phyloP scores from a whole-genome alignment of 306 rosid species.

The Gillenia trifoliata region DNA sequence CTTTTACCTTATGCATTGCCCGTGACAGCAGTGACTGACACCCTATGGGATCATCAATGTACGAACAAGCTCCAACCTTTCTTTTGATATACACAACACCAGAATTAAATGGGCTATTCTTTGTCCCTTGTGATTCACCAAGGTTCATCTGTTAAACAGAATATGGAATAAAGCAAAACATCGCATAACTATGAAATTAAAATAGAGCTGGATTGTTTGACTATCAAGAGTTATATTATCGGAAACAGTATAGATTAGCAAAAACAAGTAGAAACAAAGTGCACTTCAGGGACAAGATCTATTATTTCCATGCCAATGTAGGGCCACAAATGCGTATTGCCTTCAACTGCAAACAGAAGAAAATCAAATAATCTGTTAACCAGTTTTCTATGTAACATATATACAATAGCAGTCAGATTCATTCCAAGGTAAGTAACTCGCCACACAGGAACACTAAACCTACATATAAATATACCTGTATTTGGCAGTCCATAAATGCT shows the following conservation, averaged over 20 bases:
- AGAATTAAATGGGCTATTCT: conserved; percentile 71
- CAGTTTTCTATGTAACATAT: conserved; percentile 10
- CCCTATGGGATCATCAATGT: conserved; percentile 95
- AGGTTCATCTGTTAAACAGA: conserved; percentile 63
- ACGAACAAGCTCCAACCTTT: conserved; percentile 97
- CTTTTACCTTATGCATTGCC: conserved; percentile 90
- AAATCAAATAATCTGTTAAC: conserved; percentile 25
- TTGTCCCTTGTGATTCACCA: conserved; percentile 90
- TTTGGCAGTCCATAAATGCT: not conserved
- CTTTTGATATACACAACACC: conserved; percentile 90
- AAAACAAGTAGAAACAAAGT: not conserved
- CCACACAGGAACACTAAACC: not conserved
- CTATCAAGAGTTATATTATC: not conserved
- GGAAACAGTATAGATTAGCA: not conserved
- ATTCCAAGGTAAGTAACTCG: conserved; percentile 16
- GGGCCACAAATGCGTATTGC: conserved; percentile 83
- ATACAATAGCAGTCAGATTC: conserved; percentile 2
- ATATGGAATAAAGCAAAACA: conserved; percentile 3
- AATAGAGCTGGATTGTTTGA: conserved; percentile 14
- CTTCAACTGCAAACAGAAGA: conserved; percentile 61
- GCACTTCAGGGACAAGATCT: conserved; percentile 71
- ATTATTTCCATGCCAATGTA: conserved; percentile 84
- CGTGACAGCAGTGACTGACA: conserved; percentile 90
- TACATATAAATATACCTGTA: not conserved
- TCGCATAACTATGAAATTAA: conserved; percentile 5